A percentile compares a stretch with the other conserved stretches of the same genome.
Evolutionary conservation across 2,329 filamentous ascomycete species (phyloP).

Genomic region (Paecilomyces variotii): DNA sequence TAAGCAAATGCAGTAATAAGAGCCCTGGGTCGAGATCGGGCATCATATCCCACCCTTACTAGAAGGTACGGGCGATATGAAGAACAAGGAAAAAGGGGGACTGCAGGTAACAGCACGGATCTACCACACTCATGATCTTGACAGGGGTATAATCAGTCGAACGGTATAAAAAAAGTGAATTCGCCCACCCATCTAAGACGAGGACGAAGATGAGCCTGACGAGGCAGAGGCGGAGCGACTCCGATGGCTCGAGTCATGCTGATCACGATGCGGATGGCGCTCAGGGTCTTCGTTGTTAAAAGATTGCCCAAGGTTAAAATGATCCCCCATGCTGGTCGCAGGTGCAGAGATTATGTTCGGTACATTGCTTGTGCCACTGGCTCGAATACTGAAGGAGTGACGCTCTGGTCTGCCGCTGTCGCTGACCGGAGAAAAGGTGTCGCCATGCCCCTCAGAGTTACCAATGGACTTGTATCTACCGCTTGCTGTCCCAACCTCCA

Average conservation of each 20-base stretch:
- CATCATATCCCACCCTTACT: background rate
- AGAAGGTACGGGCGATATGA: background rate
- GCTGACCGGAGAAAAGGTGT: background rate
- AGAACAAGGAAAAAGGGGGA: background rate
- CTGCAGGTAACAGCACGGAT: background rate
- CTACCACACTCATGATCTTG: background rate
- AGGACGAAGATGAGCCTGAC: background rate
- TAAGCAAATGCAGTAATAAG: background rate
- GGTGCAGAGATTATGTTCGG: constrained; percentile 20
- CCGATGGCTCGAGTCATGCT: background rate
- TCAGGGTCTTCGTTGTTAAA: background rate
- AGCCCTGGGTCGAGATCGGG: background rate
- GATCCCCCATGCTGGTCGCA: constrained; percentile 22
- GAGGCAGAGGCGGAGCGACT: background rate
- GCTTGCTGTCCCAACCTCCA: constrained; percentile 2
- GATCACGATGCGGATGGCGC: background rate
- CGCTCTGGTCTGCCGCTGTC: constrained; percentile 3
- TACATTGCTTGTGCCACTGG: constrained; percentile 21
- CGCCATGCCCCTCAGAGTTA: constrained; percentile 13
- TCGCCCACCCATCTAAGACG: constrained; percentile 4
- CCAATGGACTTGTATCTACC: constrained; percentile 19
- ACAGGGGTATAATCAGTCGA: background rate
- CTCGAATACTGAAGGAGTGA: constrained; percentile 25
- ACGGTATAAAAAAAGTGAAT: constrained; percentile 12
- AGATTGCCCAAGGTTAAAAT: background rate